Evolutionary conservation across 75 land plant species (phyloP).

Genomic region (Pseudotsuga menziesii): DNA sequence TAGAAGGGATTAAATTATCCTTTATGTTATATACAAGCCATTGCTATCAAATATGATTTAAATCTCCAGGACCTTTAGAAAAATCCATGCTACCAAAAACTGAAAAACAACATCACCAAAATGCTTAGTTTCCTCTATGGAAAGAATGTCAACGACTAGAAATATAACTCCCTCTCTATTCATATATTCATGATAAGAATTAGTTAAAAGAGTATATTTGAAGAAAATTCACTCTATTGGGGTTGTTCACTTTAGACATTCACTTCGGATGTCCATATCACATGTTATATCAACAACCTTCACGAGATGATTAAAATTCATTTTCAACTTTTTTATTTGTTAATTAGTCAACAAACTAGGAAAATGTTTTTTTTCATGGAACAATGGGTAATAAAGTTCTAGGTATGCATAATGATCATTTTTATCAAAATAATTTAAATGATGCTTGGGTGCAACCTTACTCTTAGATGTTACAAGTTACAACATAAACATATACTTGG

Average conservation of each 20-base stretch:
- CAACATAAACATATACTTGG: too few species aligned
- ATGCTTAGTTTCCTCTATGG: constrained; percentile 96
- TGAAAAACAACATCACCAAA: constrained; percentile 88
- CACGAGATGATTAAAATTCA: constrained; percentile 6
- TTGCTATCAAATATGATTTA: constrained; percentile 51
- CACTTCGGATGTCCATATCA: constrained; percentile 37
- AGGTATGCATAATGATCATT: too few species aligned
- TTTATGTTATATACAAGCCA: constrained; percentile 85
- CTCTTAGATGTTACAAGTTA: too few species aligned
- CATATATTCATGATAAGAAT: constrained; percentile 67
- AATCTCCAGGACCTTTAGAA: constrained; percentile 30
- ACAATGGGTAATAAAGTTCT: too few species aligned
- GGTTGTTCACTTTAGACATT: constrained; percentile 20
- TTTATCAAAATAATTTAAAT: too few species aligned
- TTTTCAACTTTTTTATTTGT: too few species aligned
- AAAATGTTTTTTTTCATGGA: too few species aligned
- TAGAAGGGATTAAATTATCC: constrained; percentile 71
- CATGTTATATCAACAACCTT: constrained; percentile 34
- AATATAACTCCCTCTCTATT: constrained; percentile 79
- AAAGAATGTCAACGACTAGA: constrained; percentile 86
- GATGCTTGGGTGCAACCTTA: too few species aligned
- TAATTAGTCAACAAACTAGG: too few species aligned
- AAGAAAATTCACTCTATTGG: too few species aligned
- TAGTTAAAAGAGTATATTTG: constrained; percentile 34
- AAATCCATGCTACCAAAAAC: constrained; percentile 72